phyloP scores from a whole-genome alignment of 306 rosid genomes.

The Prunus mira region DNA sequence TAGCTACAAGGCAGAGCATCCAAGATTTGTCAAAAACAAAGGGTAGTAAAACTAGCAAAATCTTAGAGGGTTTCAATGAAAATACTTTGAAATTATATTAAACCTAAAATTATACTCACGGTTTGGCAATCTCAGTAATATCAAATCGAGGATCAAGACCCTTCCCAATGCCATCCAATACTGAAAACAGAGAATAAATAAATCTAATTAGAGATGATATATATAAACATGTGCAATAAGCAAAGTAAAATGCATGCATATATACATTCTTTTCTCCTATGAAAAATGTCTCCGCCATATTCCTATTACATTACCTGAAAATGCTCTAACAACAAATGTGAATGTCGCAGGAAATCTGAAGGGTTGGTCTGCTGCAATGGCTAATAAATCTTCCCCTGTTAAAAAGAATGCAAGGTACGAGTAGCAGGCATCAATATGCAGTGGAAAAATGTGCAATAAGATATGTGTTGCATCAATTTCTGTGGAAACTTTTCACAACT shows the following conservation, averaged over 20 bases:
- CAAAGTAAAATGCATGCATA: background rate
- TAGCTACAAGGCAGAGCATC: conserved; percentile 57
- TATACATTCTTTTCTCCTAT: background rate
- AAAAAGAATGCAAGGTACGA: conserved; percentile 25
- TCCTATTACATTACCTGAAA: conserved; percentile 65
- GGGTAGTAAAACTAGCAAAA: conserved; percentile 13
- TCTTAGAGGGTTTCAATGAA: conserved; percentile 1
- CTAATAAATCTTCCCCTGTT: conserved; percentile 92
- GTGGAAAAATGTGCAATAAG: conserved; percentile 3
- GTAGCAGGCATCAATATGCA: conserved; percentile 20
- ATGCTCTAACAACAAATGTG: conserved; percentile 99
- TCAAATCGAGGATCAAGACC: conserved; percentile 99
- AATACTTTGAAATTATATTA: background rate
- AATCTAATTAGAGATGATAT: background rate
- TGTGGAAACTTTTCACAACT: background rate
- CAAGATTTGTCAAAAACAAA: conserved; percentile 27
- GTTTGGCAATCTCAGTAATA: conserved; percentile 97
- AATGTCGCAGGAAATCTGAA: conserved; percentile 99
- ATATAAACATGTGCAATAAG: background rate
- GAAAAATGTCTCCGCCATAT: conserved; percentile 1
- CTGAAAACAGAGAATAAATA: conserved; percentile 39
- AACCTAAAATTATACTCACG: conserved; percentile 63
- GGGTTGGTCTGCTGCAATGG: conserved; percentile 98
- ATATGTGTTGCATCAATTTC: conserved; percentile 17
- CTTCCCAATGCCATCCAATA: conserved; percentile 97